phyloP scores from a whole-genome alignment of 768 basidiomycete species.

The Imleria badia region DNA sequence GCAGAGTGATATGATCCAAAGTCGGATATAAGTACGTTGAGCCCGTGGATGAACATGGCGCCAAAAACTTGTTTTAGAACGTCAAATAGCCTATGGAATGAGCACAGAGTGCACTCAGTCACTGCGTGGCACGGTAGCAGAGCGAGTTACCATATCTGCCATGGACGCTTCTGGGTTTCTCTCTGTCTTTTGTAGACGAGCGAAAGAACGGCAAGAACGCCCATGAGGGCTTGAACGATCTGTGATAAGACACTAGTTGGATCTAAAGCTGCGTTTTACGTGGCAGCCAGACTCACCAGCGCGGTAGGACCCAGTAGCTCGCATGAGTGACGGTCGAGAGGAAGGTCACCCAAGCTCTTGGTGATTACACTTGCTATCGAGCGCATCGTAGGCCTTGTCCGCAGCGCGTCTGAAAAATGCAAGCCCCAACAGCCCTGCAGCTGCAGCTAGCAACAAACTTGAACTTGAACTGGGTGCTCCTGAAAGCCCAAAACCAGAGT shows the following conservation, averaged over 20 bases:
- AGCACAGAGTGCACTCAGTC: constrained; percentile 5
- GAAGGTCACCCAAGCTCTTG: constrained; percentile 24
- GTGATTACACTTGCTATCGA: constrained; percentile 9
- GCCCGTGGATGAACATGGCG: constrained; percentile 75
- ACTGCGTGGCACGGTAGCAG: background rate
- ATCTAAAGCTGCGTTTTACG: background rate
- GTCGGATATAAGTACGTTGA: constrained; percentile 79
- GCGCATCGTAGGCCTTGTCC: constrained; percentile 7
- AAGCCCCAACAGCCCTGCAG: background rate
- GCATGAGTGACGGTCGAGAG: constrained; percentile 45
- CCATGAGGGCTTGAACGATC: constrained; percentile 86
- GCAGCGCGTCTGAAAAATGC: background rate
- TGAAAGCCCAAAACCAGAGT: background rate
- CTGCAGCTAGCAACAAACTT: background rate
- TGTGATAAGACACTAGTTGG: constrained; percentile 24
- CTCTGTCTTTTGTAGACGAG: constrained; percentile 86
- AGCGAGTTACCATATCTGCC: constrained; percentile 81
- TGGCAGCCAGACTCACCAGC: constrained; percentile 32
- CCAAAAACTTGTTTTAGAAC: constrained; percentile 91
- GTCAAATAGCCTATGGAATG: constrained; percentile 72
- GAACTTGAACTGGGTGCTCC: background rate
- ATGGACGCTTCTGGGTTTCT: constrained; percentile 82
- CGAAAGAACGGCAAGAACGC: constrained; percentile 84
- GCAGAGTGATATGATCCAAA: constrained; percentile 66
- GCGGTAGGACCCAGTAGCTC: constrained; percentile 48